phyloP scores from a whole-genome alignment of 768 basidiomycete genomes.

The Tylopilus felleus region DNA sequence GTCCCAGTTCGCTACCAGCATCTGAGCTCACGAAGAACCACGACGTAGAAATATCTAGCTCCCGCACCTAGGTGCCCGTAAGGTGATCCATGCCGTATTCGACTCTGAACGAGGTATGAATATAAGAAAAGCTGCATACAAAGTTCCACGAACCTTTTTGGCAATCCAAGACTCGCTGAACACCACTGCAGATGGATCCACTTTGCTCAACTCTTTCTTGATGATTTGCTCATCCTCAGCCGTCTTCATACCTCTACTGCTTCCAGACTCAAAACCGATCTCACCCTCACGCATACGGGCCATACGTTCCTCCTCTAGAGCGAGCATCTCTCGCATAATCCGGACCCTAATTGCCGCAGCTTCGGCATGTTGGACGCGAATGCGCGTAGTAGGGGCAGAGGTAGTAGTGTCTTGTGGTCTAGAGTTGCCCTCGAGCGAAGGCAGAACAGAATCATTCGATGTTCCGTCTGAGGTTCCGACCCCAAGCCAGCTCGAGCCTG shows the following conservation, averaged over 20 bases:
- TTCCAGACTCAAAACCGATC: constrained; percentile 51
- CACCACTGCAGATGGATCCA: constrained; percentile 92
- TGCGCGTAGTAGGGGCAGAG: constrained; percentile 43
- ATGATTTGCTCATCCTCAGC: constrained; percentile 94
- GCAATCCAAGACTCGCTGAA: constrained; percentile 94
- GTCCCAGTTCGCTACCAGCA: constrained; percentile 65
- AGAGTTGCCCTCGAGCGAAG: constrained; percentile 26
- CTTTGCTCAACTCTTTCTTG: constrained; percentile 87
- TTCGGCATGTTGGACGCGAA: constrained; percentile 76
- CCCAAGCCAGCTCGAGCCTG: constrained; percentile 53
- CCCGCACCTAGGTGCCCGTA: constrained; percentile 87
- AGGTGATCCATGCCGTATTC: constrained; percentile 90
- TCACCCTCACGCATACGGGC: constrained; percentile 82
- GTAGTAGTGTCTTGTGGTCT: constrained; percentile 25
- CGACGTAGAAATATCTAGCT: constrained; percentile 12
- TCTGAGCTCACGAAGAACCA: constrained; percentile 8
- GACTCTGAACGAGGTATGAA: constrained; percentile 41
- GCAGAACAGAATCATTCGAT: constrained; percentile 30
- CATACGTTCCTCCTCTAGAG: constrained; percentile 96
- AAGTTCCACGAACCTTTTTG: constrained; percentile 66
- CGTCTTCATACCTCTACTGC: constrained; percentile 50
- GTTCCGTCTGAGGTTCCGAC: constrained; percentile 18
- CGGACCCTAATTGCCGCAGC: constrained; percentile 88
- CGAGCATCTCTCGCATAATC: constrained; percentile 98
- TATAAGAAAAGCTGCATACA: neutral